Base-by-base conservation (phyloP, 345 rosid species). In the Citrus reticulata region DNA sequence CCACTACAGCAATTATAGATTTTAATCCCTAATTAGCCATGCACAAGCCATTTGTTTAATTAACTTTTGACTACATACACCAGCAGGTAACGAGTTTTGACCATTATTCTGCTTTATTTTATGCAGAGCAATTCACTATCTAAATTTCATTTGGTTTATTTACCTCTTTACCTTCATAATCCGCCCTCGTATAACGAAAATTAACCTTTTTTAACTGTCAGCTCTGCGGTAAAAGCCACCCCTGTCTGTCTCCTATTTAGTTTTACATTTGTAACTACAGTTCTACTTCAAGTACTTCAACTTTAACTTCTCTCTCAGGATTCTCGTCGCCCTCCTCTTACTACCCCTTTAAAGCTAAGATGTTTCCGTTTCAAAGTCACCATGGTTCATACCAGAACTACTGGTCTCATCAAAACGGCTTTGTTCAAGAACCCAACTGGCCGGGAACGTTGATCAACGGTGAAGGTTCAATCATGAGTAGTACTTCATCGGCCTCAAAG, bases 321-420 rank as follows among this genome's bases (percentile, higher is more conserved):
- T 29, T 46, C 30, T 63, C 70, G 19, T 20, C 22, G 29, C 46
- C 2, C 57, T 13, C 5, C 16, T 46, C 17, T 13, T 46, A 46
- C 51, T 13, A 13, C 3, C 51, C 51, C 51, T 57, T 57, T 34
- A 19, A 71, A 51, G 37, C 11, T 49, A 27, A 51, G 42, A 83
- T 85, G 90, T 73, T 82, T 68, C 87, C 90, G 34, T 25, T 81
- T 66, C 71, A 71, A 71, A 59, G 71, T 49, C 78, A 27, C 60
- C 5, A 39, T 4, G 80, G 58, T 8, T 32, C 58, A 57, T 8
- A 65, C 30, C 63, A 65, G 49, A 17, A 46, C 51, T 46, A 20
- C 73, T 61, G 64, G 70, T 49, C 63, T 2, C 37, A 70, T 40
- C 72, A 73, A n/a, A 62, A 19, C 40, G 25, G 74, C 17, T 58